phyloP scores from a whole-genome alignment of 768 basidiomycete species.

The Tulasnella sp. region DNA sequence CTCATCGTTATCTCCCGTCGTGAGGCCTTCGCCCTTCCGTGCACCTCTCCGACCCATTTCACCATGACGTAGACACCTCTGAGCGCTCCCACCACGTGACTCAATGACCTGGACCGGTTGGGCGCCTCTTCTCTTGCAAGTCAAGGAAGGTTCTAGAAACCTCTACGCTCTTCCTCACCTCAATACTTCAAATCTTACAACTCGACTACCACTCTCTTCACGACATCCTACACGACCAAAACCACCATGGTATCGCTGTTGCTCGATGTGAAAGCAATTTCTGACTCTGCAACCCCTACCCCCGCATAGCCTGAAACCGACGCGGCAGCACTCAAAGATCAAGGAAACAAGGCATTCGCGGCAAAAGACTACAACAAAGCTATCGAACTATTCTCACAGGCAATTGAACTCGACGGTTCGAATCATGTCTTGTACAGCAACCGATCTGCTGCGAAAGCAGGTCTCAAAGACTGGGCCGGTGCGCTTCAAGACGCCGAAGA shows the following conservation, averaged over 20 bases:
- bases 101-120: not conserved
- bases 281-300: not conserved
- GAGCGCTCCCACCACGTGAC: not conserved
- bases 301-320: constrained; percentile 20
- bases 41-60: not conserved
- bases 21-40: not conserved
- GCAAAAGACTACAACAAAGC: constrained; percentile 88
- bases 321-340: constrained; percentile 67
- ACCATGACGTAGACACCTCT: not conserved
- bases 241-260: not conserved
- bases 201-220: not conserved
- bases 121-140: not conserved
- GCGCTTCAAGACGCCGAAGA: constrained; percentile 85
- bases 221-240: not conserved
- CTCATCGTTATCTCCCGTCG: not conserved
- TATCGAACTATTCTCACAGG: constrained; percentile 70
- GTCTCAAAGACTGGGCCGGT: constrained; percentile 61
- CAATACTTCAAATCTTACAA: not conserved
- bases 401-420: constrained; percentile 65
- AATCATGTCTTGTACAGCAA: constrained; percentile 92
- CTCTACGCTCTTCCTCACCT: not conserved
- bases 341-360: constrained; percentile 91
- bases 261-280: not conserved
- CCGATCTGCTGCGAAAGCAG: constrained; percentile 81
- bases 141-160: not conserved